Base-by-base conservation (phyloP, 1,284 basidiomycete genomes). In the Puccinia brachypodii region DNA sequence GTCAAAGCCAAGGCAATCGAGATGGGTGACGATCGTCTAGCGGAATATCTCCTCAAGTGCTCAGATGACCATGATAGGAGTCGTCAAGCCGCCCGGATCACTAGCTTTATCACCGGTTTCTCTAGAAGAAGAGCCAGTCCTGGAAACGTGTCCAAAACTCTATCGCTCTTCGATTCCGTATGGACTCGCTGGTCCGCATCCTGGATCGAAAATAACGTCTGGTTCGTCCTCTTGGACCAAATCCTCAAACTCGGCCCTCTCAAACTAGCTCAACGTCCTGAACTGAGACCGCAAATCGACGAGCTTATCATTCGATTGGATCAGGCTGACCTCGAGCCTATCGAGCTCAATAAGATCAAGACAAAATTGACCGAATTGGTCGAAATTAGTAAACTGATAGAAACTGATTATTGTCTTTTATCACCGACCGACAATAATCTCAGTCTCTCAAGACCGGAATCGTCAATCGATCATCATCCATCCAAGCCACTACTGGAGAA, bases 1-100 rank as follows among this genome's bases (percentile, higher is more conserved):
- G 50, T 79, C 11, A 60, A 71, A 50, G 36, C 44, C n/a, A 79
- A 79, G 66, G 71, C 78, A 16, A 81, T 81, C 42, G 47, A 73
- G 19, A 81, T 81, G 69, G 68, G 53, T n/a, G 78, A 81, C 60
- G 38, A 44, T 47, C 68, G 38, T 25, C 71, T 81, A 19, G 58
- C 56, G 40, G 56, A 38, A 25, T 62, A 81, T 73, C 42, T 81
- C 14, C 50, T 81, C 38, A 81, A 81, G 58, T 13, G 44, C 47
- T 60, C 71, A 14, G 53, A 64, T 40, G 69, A 64, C 42, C 38
- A 58, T n/a, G 38, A 66, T 16, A 25, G 31, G 44, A 47, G 11
- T 44, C 25, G 40, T 16, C 40, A 47, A 36, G 53, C 78, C 7
- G 11, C 53, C 25, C 56, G 71, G 44, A 44, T 81, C 11, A 64